These are phyloP conservation scores for Cladophialophora bantiana DNA, from an alignment of 2,329 filamentous ascomycete species.

Conservation along the genomic window DNA sequence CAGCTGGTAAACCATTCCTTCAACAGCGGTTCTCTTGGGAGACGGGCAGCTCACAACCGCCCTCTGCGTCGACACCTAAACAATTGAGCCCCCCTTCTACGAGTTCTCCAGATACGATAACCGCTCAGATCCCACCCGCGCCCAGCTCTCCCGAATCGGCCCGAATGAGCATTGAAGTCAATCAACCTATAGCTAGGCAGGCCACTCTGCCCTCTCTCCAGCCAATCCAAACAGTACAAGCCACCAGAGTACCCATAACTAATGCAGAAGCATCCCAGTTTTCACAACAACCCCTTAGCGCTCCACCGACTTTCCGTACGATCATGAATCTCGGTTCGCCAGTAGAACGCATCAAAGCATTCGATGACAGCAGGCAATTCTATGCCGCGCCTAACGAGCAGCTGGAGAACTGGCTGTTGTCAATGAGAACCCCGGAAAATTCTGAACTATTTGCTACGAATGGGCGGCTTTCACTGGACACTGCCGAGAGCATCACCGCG, in stretches of 20 bases:
- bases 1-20: slow-evolving; percentile 37
- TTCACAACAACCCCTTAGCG: slow-evolving; percentile 5
- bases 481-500: slow-evolving; percentile 10
- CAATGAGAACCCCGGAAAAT: slow-evolving; percentile 59
- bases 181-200: slow-evolving; percentile 12
- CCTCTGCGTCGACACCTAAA: slow-evolving; percentile 27
- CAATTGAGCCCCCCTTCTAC: slow-evolving; percentile 24
- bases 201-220: neutral
- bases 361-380: slow-evolving; percentile 73
- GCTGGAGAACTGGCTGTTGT: slow-evolving; percentile 65
- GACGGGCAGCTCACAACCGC: slow-evolving; percentile 35
- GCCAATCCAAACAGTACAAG: neutral
- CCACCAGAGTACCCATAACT: neutral
- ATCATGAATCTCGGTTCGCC: slow-evolving; percentile 74
- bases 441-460: slow-evolving; percentile 52
- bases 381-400: slow-evolving; percentile 78
- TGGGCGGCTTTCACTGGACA: slow-evolving; percentile 37
- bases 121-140: slow-evolving; percentile 7
- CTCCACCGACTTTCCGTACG: slow-evolving; percentile 68
- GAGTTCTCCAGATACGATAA: slow-evolving; percentile 29
- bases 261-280: slow-evolving; percentile 4
- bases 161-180: neutral
- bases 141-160: neutral
- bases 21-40: slow-evolving; percentile 56
- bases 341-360: slow-evolving; percentile 74